Base-by-base conservation (phyloP, 768 basidiomycete species). In the Podaxis pistillaris region DNA sequence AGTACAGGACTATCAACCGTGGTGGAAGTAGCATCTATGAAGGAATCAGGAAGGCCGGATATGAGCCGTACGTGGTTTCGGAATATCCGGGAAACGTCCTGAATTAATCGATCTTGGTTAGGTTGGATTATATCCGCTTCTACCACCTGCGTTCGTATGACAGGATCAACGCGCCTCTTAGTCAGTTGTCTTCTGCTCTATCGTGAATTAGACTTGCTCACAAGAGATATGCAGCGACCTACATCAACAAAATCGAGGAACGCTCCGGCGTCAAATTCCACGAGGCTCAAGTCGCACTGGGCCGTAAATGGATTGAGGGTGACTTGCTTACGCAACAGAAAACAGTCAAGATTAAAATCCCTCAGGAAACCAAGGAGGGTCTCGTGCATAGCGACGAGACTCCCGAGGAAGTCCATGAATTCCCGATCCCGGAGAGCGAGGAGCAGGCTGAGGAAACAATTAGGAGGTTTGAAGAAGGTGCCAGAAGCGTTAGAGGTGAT, bases 91-190 rank as follows among this genome's bases (percentile, higher is more conserved):
- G 13, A 12, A 19, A 5, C 1, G 1, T 44, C 12, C 12, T 56
- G 13, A 26, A 41, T 30, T 17, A 49, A 58, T 63, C 56, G 46
- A 40, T 17, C 11, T 55, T 26, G 37, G 52, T 15, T 52, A 93
- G 93, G n/a, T 68, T 78, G 76, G 88, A 95, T 62, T 95, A 90
- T 71, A 91, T 97, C 67, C 84, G 88, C 11, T 94, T 97, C 81
- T 98, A 92, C 77, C 94, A 98, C 75, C 81, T 99, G 26, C 85
- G 97, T 33, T 79, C 89, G 1, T 99, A 96, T 71, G 96, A 98
- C 70, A 81, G 95, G 26, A 92, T 96, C 69, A 95, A 94, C 69
- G 88, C 89, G 0, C 90, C 92, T 1, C 72, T 77, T 65, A 75
- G 88, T 87, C 64, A 69, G 83, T 71, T 22, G 12, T 13, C 47